These are phyloP conservation scores for Fagopyrum esculentum DNA, from an alignment of 148 eudicot genomes.

Conservation along the genomic window DNA sequence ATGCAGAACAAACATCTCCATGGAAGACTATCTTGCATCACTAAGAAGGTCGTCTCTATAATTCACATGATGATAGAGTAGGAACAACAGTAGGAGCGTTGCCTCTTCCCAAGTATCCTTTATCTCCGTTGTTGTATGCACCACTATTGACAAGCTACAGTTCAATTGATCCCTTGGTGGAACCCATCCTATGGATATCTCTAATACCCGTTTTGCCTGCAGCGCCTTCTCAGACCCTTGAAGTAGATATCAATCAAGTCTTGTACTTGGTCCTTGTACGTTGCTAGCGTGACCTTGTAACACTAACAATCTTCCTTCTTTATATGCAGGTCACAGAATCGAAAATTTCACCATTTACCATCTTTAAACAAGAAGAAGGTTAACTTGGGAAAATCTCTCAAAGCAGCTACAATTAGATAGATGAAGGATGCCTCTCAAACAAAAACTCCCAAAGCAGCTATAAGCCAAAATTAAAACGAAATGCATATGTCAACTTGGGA, in stretches of 20 bases:
- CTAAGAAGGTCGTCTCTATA: no score
- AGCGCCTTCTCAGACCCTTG: constrained; percentile 51
- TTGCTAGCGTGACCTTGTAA: background rate
- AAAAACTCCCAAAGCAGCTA: background rate
- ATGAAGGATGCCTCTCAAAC: background rate
- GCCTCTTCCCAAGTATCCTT: constrained; percentile 57
- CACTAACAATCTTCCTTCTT: background rate
- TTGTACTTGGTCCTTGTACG: background rate
- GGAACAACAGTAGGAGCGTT: constrained; percentile 22
- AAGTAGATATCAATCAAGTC: constrained; percentile 35
- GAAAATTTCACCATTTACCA: constrained; percentile 65
- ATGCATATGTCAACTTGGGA: constrained; percentile 29
- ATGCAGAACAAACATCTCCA: no score
- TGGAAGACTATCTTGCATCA: no score
- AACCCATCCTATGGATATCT: constrained; percentile 74
- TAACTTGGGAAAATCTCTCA: constrained; percentile 13
- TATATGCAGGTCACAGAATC: constrained; percentile 64
- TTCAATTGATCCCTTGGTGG: constrained; percentile 61
- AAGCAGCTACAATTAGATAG: constrained; percentile 25
- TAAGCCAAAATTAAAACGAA: background rate
- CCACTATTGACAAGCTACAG: constrained; percentile 77
- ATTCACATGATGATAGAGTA: constrained; percentile 25
- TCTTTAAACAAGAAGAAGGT: constrained; percentile 60
- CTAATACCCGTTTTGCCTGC: constrained; percentile 62
- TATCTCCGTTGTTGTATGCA: constrained; percentile 62